These are phyloP conservation scores for Fusarium hostae DNA, from an alignment of 2,329 filamentous ascomycete species.

Conservation along the genomic window DNA sequence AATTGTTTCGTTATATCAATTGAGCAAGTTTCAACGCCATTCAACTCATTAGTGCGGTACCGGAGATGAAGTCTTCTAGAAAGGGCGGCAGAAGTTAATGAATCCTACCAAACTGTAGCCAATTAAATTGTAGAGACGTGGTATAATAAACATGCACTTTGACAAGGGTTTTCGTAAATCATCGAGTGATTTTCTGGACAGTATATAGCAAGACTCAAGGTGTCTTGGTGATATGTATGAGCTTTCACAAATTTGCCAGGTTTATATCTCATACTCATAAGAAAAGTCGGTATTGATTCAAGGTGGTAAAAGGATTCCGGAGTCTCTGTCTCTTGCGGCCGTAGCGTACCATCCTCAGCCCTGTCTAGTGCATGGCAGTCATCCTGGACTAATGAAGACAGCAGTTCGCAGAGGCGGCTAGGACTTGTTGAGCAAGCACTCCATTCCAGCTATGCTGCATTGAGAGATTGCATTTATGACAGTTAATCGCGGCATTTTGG, in stretches of 20 bases:
- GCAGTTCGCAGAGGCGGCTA: slow-evolving; percentile 3
- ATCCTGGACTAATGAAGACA: slow-evolving; percentile 11
- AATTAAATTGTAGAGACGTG: slow-evolving; percentile 21
- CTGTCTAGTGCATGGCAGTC: slow-evolving; percentile 29
- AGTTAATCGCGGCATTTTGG: slow-evolving; percentile 9
- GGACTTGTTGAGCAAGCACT: slow-evolving; percentile 11
- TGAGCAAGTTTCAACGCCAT: slow-evolving; percentile 10
- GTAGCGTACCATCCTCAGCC: slow-evolving; percentile 33
- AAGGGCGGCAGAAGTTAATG: slow-evolving; percentile 38
- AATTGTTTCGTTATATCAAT: slow-evolving; percentile 1
- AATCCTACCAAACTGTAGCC: slow-evolving; percentile 10
- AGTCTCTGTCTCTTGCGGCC: not conserved
- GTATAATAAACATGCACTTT: slow-evolving; percentile 14
- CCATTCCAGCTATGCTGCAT: slow-evolving; percentile 20
- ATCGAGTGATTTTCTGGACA: not conserved
- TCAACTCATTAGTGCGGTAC: slow-evolving; percentile 4
- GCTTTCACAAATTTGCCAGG: not conserved
- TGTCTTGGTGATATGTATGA: not conserved
- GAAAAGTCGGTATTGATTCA: not conserved
- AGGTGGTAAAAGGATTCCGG: not conserved
- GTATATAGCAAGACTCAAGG: not conserved
- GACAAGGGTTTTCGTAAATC: not conserved
- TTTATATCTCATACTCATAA: not conserved
- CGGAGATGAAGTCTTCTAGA: slow-evolving; percentile 44
- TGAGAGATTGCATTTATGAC: slow-evolving; percentile 2